These are phyloP conservation scores for Thalassiosira mediterranea DNA, from an alignment of 352 stramenopile species.

Conservation along the genomic window DNA sequence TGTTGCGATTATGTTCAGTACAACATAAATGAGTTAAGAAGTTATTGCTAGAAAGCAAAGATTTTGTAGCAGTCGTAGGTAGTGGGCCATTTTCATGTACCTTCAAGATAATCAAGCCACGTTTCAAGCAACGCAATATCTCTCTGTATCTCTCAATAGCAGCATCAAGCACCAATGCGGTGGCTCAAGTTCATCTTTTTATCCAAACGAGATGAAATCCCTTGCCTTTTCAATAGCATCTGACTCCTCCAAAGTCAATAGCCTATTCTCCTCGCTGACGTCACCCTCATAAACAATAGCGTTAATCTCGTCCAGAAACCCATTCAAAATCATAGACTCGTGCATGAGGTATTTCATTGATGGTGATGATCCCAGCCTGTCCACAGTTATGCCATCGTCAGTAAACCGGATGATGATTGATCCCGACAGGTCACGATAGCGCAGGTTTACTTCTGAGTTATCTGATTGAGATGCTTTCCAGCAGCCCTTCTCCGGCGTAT, in stretches of 20 bases:
- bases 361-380: conserved; percentile 64
- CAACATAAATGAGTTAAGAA: neutral
- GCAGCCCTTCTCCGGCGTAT: conserved; percentile 67
- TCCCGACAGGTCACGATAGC: conserved; percentile 66
- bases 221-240: conserved; percentile 58
- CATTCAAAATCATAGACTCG: conserved; percentile 76
- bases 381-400: conserved; percentile 62
- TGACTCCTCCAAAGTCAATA: conserved; percentile 66
- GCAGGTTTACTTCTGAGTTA: conserved; percentile 70
- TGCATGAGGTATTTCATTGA: conserved; percentile 79
- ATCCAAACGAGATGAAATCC: conserved; percentile 33
- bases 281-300: conserved; percentile 54
- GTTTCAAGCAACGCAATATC: neutral
- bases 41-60: neutral
- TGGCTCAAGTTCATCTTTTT: neutral
- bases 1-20: neutral
- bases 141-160: neutral
- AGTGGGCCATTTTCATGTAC: neutral
- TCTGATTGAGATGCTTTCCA: conserved; percentile 73
- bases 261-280: conserved; percentile 54
- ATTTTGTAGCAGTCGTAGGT: neutral
- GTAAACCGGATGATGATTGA: conserved; percentile 65
- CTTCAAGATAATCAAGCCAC: too few species aligned
- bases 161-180: neutral
- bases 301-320: conserved; percentile 69